Base-by-base conservation (phyloP, 306 rosid genomes). In the Morella rubra region DNA sequence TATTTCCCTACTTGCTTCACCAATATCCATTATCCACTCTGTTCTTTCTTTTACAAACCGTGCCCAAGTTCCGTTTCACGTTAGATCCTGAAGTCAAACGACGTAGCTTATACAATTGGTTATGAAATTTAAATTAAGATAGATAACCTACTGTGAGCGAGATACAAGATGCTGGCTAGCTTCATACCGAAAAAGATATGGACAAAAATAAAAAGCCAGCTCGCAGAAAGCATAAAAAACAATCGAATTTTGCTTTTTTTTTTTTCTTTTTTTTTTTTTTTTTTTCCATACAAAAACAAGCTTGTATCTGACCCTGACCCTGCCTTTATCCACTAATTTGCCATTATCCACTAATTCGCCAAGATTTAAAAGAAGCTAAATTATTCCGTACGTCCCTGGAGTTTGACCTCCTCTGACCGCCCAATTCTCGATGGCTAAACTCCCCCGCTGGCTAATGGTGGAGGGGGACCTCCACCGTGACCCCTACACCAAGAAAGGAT, bases 131-230 rank as follows among this genome's bases (percentile, higher is more conserved):
- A 11, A 14, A 54, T 42, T 16, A 9, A 11, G 6, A 60, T 12
- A 41, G 12, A 60, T 12, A 27, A 13, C 44, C 41, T 22, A 27
- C 37, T 27, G 11, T 10, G 32, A 61, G 68, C 14, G 10, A 61
- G 41, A 58, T 13, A 61, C 68, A 32, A 61, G 14, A 32, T 8
- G 27, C 56, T 42, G 18, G 40, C 73, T 24, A 44, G 65, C 53
- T 73, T 27, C 68, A 76, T 79, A 15, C 55, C 73, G 41, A 51
- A 37, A 58, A 5, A 32, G 19, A 15, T 27, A 61, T 61, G 44
- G 32, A 32, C 68, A 32, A 27, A 37, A 60, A 27, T 44, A 60
- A 61, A 61, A 61, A 7, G 54, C 60, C 70, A 46, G 67, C 58
- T 61, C n/a, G 7, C 80, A 45, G 54, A 32, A 32, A 32, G 37